These are phyloP conservation scores for Podospora tetraspora DNA, from an alignment of 495 filamentous ascomycete genomes.

Conservation along the genomic window DNA sequence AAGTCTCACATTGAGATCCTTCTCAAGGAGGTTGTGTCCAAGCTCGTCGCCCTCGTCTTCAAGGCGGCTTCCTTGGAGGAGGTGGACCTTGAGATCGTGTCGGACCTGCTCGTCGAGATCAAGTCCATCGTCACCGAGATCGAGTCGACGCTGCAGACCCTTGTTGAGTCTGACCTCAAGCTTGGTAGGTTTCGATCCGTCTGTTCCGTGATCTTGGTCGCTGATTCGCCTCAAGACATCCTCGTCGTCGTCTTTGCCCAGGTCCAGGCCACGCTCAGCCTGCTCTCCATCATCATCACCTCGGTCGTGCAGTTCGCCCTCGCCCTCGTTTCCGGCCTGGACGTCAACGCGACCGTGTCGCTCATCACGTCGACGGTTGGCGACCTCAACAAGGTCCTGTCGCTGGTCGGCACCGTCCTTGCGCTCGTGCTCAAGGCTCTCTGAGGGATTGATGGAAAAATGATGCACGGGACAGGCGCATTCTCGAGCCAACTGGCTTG, in stretches of 20 bases:
- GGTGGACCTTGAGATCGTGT: background rate
- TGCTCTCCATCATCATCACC: background rate
- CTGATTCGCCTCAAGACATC: background rate
- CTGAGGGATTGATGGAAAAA: background rate
- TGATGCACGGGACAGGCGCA: background rate
- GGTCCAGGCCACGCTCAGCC: background rate
- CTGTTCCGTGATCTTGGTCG: background rate
- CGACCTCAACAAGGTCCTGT: background rate
- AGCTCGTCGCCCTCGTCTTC: background rate
- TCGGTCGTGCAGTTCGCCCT: background rate
- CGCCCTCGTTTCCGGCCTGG: background rate
- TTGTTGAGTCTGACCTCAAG: slow-evolving; percentile 1
- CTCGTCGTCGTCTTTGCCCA: background rate
- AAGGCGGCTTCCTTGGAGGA: background rate
- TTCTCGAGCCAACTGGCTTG: background rate
- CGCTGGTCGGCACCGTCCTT: background rate
- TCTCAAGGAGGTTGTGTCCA: background rate
- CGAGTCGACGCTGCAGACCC: background rate
- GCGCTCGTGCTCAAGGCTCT: background rate
- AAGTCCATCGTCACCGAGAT: background rate
- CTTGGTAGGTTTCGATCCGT: background rate
- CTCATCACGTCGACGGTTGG: background rate
- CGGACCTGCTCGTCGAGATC: background rate
- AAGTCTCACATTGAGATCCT: background rate
- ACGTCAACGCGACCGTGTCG: background rate